A percentile compares a stretch with the other conserved stretches of the same genome.
phyloP scores from a whole-genome alignment of 2,329 filamentous ascomycete species.

The Fulvia fulva region DNA sequence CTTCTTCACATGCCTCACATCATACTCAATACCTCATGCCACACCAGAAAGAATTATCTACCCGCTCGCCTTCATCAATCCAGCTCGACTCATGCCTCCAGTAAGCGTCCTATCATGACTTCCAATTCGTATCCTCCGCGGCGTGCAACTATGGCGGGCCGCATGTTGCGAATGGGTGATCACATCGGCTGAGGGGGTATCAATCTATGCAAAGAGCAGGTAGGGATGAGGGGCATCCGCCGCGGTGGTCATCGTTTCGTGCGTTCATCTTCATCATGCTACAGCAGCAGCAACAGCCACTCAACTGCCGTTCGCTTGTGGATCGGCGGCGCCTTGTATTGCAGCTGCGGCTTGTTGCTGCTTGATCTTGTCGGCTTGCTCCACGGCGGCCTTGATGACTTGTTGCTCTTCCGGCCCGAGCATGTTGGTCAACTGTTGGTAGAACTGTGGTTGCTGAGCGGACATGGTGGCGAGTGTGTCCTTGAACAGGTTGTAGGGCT shows the following conservation, averaged over 20 bases:
- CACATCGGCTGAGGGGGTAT: constrained; percentile 4
- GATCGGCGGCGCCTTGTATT: neutral
- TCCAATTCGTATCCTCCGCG: neutral
- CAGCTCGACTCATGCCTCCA: neutral
- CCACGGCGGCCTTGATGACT: constrained; percentile 72
- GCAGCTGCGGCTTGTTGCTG: constrained; percentile 20
- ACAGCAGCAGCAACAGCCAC: neutral
- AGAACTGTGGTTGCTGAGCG: constrained; percentile 86
- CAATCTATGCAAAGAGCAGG: constrained; percentile 6
- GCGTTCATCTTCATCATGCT: neutral
- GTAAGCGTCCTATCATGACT: neutral
- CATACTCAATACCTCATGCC: neutral
- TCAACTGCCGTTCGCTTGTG: constrained; percentile 15
- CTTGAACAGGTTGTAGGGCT: constrained; percentile 89
- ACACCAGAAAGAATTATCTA: neutral
- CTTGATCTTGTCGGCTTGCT: constrained; percentile 60
- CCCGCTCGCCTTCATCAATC: neutral
- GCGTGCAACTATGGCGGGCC: neutral
- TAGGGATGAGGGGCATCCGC: neutral
- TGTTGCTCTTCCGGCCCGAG: constrained; percentile 76
- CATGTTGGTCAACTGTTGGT: constrained; percentile 72
- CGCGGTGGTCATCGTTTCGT: neutral
- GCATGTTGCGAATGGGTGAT: neutral
- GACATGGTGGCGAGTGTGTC: constrained; percentile 77
- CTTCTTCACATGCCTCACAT: neutral